Percentiles rank a stretch among this genome's conserved stretches.
These are phyloP conservation scores for Aphanomyces euteiches DNA, from an alignment of 352 stramenopile species.

Conservation along the genomic window DNA sequence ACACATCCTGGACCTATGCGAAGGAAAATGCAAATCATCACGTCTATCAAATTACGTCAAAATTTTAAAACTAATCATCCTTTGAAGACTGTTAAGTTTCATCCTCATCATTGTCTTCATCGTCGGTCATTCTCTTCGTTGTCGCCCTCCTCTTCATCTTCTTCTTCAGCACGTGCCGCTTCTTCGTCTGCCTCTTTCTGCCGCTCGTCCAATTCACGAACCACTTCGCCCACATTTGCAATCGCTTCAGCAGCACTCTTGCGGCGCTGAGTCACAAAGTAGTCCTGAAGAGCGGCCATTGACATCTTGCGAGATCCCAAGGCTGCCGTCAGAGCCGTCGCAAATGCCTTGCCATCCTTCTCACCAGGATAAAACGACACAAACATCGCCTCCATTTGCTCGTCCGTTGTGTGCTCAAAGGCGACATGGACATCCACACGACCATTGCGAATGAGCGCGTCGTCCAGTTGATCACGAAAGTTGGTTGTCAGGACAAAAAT, in stretches of 20 bases:
- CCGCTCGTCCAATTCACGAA: too few species aligned
- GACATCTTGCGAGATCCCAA: constrained; percentile 12
- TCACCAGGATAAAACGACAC: constrained; percentile 1
- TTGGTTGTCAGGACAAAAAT: constrained; percentile 37
- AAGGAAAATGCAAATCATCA: too few species aligned
- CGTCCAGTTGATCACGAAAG: constrained; percentile 35
- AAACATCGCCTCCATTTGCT: constrained; percentile 16
- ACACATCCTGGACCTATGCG: too few species aligned
- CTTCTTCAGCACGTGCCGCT: too few species aligned
- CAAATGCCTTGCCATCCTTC: background rate
- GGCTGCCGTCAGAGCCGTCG: background rate
- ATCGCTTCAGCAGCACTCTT: background rate
- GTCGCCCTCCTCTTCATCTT: too few species aligned
- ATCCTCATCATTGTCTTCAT: too few species aligned
- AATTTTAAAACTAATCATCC: too few species aligned
- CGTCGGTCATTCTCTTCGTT: too few species aligned
- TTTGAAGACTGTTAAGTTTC: too few species aligned
- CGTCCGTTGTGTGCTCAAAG: background rate
- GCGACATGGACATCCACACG: constrained; percentile 34
- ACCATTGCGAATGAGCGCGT: constrained; percentile 37
- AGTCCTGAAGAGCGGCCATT: constrained; percentile 2
- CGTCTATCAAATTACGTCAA: too few species aligned
- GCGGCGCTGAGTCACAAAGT: constrained; percentile 15
- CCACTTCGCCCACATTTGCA: too few species aligned
- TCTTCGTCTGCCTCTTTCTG: too few species aligned